Evolutionary conservation across 768 basidiomycete genomes (phyloP), one percentile per base, ranked within the genome.

Genomic region (Auricularia sp.): DNA sequence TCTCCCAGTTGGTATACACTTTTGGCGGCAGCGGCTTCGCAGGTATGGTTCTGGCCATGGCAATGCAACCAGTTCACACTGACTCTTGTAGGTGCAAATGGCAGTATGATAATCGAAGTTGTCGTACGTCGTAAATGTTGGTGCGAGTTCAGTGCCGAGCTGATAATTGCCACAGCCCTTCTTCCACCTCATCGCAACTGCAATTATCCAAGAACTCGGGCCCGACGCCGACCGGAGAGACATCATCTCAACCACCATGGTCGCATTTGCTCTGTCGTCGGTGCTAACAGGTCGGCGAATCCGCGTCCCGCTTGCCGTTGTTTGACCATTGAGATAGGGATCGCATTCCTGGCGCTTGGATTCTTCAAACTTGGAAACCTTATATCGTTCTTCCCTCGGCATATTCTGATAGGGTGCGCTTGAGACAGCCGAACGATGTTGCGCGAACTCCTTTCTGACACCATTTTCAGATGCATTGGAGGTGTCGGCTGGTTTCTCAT

Each of bases 81-180:
- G n/a, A 10, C 8, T 5, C 14, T 29, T 10, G 23, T 33, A 59
- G 56, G 56, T 18, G 93, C 88, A 1, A 94, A 93, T 74, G 92
- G 91, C 5, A 93, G 90, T 67, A 93, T 95, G 93, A 97, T 98
- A 93, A 98, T 99, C 66, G 96, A 98, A 76, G 92, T 95, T 11
- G 94, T 98, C 68, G 90, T 93, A 72, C 54, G 87, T 82, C 35
- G 16, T 39, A 35, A 51, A 56, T 61, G 23, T 23, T 51, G 43
- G 8, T 53, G 56, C 16, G n/a, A 7, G 10, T 60, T 42, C 10
- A 64, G 64, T 53, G 42, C 62, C 60, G 60, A 42, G 42, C 51
- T 62, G 12, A 29, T 7, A 34, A n/a, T n/a, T 39, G 36, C 10
- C n/a, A 14, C 67, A 93, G 90, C 95, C 96, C 1, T 98, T 99